phyloP scores from a whole-genome alignment of 768 basidiomycete genomes.

The Xanthoconium purpureum region DNA sequence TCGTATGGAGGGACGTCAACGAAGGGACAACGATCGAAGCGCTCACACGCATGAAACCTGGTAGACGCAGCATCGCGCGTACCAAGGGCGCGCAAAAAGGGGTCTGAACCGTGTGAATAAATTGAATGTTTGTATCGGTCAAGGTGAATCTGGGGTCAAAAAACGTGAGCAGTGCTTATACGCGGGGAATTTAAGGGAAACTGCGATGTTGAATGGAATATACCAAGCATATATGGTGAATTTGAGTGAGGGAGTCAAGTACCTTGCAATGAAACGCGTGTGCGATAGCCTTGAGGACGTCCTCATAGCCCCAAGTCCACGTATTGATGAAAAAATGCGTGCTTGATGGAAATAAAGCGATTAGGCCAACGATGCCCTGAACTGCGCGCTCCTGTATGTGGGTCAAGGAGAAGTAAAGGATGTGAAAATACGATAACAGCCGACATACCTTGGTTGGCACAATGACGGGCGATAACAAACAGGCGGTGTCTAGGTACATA shows the following conservation, averaged over 20 bases:
- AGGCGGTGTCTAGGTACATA: slow-evolving; percentile 83
- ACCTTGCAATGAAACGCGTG: slow-evolving; percentile 64
- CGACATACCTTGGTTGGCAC: slow-evolving; percentile 58
- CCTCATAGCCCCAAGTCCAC: slow-evolving; percentile 98
- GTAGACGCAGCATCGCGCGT: slow-evolving; percentile 60
- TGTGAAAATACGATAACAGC: too few species aligned
- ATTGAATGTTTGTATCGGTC: slow-evolving; percentile 84
- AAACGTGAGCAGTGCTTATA: slow-evolving; percentile 10
- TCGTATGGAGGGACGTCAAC: slow-evolving; percentile 43
- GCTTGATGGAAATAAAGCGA: slow-evolving; percentile 59
- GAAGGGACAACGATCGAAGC: slow-evolving; percentile 67
- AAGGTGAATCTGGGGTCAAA: slow-evolving; percentile 66
- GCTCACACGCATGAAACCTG: slow-evolving; percentile 93
- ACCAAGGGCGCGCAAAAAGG: slow-evolving; percentile 56
- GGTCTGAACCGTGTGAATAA: slow-evolving; percentile 56
- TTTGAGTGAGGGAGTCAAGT: background rate
- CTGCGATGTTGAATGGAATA: background rate
- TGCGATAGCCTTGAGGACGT: slow-evolving; percentile 75
- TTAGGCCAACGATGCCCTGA: slow-evolving; percentile 62
- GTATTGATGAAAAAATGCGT: slow-evolving; percentile 85
- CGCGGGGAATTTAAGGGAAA: background rate
- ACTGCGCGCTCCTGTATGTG: slow-evolving; percentile 58
- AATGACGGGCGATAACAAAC: slow-evolving; percentile 47
- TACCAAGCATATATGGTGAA: background rate
- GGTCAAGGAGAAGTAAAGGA: background rate